Evolutionary conservation across 176 grass and related monocot genomes (phyloP), one percentile per base, ranked within the genome.

Genomic region (Pontederia crassipes): DNA sequence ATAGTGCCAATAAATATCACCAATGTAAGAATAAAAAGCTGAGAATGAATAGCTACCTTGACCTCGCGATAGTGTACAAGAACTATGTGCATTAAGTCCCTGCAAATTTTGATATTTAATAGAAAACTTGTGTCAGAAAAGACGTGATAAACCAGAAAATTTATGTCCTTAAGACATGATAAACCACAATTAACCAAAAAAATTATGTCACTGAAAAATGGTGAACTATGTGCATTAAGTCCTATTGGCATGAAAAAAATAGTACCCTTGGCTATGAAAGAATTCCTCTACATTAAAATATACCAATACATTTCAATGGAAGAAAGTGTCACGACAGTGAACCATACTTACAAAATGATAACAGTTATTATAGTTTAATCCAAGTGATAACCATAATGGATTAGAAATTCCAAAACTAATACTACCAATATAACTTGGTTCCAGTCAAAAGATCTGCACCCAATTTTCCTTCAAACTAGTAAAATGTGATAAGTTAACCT

Each of bases 31-130:
- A 64, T 46, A 20, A 32, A 24, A 68, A 67, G 49, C 72, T 45
- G 32, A 40, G 32, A 40, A 40, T 40, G 68, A 64, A 72, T 70
- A 46, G 64, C 64, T 86, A 99, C 94, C 94, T 93, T 99, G 64
- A 93, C 73, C 75, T 99, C 88, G 69, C 84, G 94, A 54, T 99
- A 99, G 75, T 99, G 94, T 69, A 99, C 94, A 73, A 99, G 88
- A 71, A 99, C 94, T 49, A 99, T 99, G 68, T 99, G 83, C 74
- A 88, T 99, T 62, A 81, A 93, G 63, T 73, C 76, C 88, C 94
- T 99, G 88, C 48, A 85, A 40, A 40, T 40, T 40, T 40, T 40
- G 6, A 4, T 40, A 40, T 40, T 40, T 40, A 40, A 40, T 40
- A 40, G 32, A 59, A 51, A 14, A 47, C 40, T 24, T 50, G 55